phyloP scores from a whole-genome alignment of 2,329 filamentous ascomycete genomes.

The Diaporthe sp. region DNA sequence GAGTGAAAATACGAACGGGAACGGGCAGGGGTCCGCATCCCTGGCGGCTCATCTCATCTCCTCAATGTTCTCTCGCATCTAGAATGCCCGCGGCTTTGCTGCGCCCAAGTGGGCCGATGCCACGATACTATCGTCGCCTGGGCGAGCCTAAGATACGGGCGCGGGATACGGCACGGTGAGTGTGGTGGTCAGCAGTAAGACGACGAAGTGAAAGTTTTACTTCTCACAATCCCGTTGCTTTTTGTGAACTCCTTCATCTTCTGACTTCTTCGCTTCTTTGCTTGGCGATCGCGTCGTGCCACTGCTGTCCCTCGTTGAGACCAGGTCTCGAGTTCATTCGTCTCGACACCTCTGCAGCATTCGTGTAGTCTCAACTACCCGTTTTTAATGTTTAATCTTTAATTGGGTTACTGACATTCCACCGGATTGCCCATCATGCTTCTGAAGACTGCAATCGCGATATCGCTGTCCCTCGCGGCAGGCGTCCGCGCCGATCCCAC shows the following conservation, averaged over 20 bases:
- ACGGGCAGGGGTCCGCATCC: constrained; percentile 13
- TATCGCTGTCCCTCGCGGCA: constrained; percentile 52
- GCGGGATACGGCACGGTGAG: constrained; percentile 21
- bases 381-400: constrained; percentile 4
- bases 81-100: background rate
- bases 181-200: constrained; percentile 28
- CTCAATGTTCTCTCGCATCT: background rate
- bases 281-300: background rate
- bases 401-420: background rate
- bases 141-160: constrained; percentile 17
- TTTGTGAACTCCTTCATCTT: background rate
- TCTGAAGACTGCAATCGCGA: background rate
- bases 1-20: background rate
- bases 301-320: background rate
- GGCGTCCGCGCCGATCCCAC: constrained; percentile 64
- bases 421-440: background rate
- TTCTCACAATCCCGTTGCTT: background rate
- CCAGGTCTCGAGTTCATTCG: background rate
- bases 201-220: background rate
- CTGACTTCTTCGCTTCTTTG: background rate
- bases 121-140: constrained; percentile 25
- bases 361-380: background rate
- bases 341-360: background rate
- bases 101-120: constrained; percentile 22
- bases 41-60: constrained; percentile 20